phyloP scores from a whole-genome alignment of 1,284 basidiomycete species.

The Thecaphora frezii region DNA sequence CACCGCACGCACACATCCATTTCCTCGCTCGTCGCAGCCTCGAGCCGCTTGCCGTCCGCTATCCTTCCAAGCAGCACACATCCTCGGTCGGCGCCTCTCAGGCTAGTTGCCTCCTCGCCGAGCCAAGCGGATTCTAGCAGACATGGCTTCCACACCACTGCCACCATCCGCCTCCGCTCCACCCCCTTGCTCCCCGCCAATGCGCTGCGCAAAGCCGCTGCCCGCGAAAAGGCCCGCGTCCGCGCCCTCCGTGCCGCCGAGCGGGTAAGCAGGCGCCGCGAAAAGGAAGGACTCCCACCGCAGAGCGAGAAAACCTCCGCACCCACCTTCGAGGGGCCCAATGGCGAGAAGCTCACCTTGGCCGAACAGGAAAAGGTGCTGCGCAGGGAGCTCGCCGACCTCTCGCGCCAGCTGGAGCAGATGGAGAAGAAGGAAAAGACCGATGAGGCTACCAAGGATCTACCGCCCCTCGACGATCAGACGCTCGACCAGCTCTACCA shows the following conservation, averaged over 20 bases:
- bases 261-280: slow-evolving; percentile 12
- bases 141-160: background rate
- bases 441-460: slow-evolving; percentile 29
- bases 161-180: background rate
- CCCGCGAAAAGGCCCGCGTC: slow-evolving; percentile 24
- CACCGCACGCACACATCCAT: no score
- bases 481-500: slow-evolving; percentile 48
- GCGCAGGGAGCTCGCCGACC: slow-evolving; percentile 34
- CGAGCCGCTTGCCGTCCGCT: slow-evolving; percentile 7
- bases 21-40: background rate
- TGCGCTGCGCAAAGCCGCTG: slow-evolving; percentile 30
- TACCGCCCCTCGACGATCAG: slow-evolving; percentile 49
- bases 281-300: slow-evolving; percentile 13
- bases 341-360: slow-evolving; percentile 24
- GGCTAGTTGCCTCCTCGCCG: no score
- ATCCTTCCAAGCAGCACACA: slow-evolving; percentile 3
- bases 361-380: slow-evolving; percentile 30
- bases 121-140: background rate
- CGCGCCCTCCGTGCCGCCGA: slow-evolving; percentile 14
- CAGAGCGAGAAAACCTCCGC: slow-evolving; percentile 6
- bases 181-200: slow-evolving; percentile 3
- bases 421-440: slow-evolving; percentile 37
- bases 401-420: slow-evolving; percentile 31
- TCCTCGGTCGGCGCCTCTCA: no score
- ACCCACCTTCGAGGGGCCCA: slow-evolving; percentile 2